Evolutionary conservation across 2,329 filamentous ascomycete species (phyloP).

Genomic region (Nemania diffusa): DNA sequence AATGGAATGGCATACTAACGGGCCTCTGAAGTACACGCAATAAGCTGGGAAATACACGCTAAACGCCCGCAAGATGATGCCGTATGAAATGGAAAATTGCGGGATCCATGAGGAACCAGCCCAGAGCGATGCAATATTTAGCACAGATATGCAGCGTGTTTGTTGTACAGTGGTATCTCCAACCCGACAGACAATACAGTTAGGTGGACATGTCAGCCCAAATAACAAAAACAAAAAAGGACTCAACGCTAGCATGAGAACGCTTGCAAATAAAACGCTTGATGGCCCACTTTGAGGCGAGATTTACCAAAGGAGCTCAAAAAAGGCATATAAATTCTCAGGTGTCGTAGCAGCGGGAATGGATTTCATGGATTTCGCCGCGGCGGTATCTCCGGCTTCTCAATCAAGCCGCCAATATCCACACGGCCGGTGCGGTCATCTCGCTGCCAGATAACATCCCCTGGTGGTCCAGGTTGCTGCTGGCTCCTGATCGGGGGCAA

Average conservation of each 20-base stretch:
- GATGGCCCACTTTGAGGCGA: slow-evolving; percentile 4
- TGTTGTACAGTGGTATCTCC: slow-evolving; percentile 51
- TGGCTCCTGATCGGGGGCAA: slow-evolving; percentile 55
- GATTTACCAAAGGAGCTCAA: neutral
- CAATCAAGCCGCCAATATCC: slow-evolving; percentile 71
- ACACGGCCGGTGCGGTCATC: slow-evolving; percentile 65
- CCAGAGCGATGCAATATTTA: slow-evolving; percentile 34
- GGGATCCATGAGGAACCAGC: slow-evolving; percentile 23
- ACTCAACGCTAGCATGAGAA: slow-evolving; percentile 26
- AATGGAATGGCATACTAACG: slow-evolving; percentile 13
- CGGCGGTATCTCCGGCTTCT: slow-evolving; percentile 60
- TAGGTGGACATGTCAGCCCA: slow-evolving; percentile 46
- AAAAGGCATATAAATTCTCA: slow-evolving; percentile 5
- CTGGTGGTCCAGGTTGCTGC: slow-evolving; percentile 42
- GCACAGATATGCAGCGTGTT: slow-evolving; percentile 30
- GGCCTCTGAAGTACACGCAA: slow-evolving; percentile 12
- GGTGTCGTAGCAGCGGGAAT: slow-evolving; percentile 26
- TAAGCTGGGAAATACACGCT: slow-evolving; percentile 33
- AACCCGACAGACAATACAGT: slow-evolving; percentile 43
- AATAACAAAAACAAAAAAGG: slow-evolving; percentile 32
- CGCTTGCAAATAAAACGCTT: slow-evolving; percentile 32
- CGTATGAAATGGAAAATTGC: slow-evolving; percentile 26
- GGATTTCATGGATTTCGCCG: slow-evolving; percentile 35
- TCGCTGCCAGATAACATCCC: slow-evolving; percentile 51
- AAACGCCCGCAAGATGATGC: slow-evolving; percentile 37